Conservation (phyloP, 371 early-diverging fungal genomes). For the Antonospora locustae region DNA sequence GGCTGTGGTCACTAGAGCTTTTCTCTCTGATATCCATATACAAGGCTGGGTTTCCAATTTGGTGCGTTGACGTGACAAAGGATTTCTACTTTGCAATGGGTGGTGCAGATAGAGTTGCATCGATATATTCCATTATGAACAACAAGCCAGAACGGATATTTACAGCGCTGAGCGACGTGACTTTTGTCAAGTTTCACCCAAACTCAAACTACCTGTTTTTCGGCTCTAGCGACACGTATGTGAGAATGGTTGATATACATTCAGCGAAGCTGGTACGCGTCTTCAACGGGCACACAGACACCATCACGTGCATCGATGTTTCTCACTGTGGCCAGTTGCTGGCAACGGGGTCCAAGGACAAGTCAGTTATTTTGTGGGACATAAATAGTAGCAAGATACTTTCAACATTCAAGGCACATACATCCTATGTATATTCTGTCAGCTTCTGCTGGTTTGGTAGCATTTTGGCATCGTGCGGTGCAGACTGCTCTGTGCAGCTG, state of each 20-base stretch:
- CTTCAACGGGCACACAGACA: slow-evolving; percentile 73
- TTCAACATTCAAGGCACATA: slow-evolving; percentile 70
- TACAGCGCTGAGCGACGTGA: slow-evolving; percentile 88
- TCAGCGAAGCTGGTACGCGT: slow-evolving; percentile 74
- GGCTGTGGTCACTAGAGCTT: slow-evolving; percentile 83
- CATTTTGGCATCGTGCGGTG: slow-evolving; percentile 69
- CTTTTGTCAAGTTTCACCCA: slow-evolving; percentile 82
- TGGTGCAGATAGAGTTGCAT: slow-evolving; percentile 78
- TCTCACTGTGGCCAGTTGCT: slow-evolving; percentile 78
- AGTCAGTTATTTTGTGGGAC: slow-evolving; percentile 79
- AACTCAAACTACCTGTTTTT: slow-evolving; percentile 86
- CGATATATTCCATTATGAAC: slow-evolving; percentile 85
- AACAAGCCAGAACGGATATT: slow-evolving; percentile 83
- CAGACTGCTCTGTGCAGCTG: slow-evolving; percentile 74
- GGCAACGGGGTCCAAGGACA: slow-evolving; percentile 77
- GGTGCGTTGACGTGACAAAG: slow-evolving; percentile 75
- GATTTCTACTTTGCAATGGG: slow-evolving; percentile 90
- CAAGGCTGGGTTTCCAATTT: slow-evolving; percentile 86
- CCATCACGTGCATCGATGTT: slow-evolving; percentile 69
- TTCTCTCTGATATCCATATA: slow-evolving; percentile 73
- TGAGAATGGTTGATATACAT: slow-evolving; percentile 86
- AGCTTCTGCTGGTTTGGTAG: slow-evolving; percentile 72
- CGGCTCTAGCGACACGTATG: slow-evolving; percentile 77
- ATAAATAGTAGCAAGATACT: slow-evolving; percentile 69
- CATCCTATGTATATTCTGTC: slow-evolving; percentile 70